A percentile compares a stretch with the other conserved stretches of the same genome.
These are phyloP conservation scores for Fusarium pilosicola DNA, from an alignment of 2,329 filamentous ascomycete species.

Conservation along the genomic window DNA sequence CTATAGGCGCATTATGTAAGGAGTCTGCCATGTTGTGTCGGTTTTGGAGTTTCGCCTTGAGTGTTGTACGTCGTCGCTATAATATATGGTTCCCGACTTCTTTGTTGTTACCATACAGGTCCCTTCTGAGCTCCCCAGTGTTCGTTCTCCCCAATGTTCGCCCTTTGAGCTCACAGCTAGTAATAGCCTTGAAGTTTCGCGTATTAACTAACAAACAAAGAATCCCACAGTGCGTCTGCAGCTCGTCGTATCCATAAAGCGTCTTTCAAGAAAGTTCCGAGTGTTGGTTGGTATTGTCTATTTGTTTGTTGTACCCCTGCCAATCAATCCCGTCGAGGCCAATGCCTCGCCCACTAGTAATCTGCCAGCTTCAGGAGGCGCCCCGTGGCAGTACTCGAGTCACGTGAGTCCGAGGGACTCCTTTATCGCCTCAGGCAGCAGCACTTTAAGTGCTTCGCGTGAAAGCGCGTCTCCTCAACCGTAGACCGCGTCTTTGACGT, in stretches of 20 bases:
- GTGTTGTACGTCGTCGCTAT: constrained; percentile 19
- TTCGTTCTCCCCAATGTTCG: constrained; percentile 8
- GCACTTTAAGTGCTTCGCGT: constrained; percentile 54
- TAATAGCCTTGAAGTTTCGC: constrained; percentile 14
- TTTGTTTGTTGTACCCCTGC: constrained; percentile 38
- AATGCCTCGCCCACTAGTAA: constrained; percentile 40
- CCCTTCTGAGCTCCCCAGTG: constrained; percentile 34
- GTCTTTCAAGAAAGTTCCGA: constrained; percentile 13
- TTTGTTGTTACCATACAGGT: constrained; percentile 26
- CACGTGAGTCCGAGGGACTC: constrained; percentile 44
- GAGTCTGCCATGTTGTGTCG: constrained; percentile 62
- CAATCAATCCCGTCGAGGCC: constrained; percentile 16
- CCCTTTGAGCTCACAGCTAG: constrained; percentile 33
- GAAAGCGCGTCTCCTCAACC: constrained; percentile 49
- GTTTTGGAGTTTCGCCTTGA: constrained; percentile 2
- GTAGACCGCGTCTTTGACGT: constrained; percentile 51
- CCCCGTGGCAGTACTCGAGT: constrained; percentile 38
- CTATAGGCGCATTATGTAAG: constrained; percentile 96
- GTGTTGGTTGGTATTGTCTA: constrained; percentile 37
- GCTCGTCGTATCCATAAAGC: constrained; percentile 37
- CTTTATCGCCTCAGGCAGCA: constrained; percentile 49
- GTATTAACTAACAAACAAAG: constrained; percentile 9
- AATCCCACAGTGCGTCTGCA: constrained; percentile 10
- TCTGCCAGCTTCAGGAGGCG: constrained; percentile 43
- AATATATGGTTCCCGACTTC: constrained; percentile 35